Percentiles rank a stretch among this genome's conserved stretches.
Evolutionary conservation across 202 grass and related monocot genomes (phyloP).

Genomic region (Brachypodium distachyon): DNA sequence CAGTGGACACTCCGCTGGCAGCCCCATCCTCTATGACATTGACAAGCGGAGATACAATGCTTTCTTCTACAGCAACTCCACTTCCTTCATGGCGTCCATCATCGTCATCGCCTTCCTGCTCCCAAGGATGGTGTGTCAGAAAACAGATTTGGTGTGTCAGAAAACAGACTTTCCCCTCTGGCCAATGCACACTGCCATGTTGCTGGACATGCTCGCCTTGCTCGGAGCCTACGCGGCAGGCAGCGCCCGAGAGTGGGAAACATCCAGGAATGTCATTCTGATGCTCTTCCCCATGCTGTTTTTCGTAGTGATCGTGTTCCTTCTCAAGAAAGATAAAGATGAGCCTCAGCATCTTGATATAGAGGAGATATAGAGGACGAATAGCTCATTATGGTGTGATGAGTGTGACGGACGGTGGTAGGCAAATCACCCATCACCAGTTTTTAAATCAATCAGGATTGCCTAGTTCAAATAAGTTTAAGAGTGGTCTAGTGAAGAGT

Average conservation of each 20-base stretch:
- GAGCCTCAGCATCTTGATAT: too few relatives aligned
- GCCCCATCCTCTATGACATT: background rate
- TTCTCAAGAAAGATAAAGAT: too few relatives aligned
- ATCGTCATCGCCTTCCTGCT: background rate
- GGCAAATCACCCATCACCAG: too few relatives aligned
- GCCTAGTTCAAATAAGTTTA: too few relatives aligned
- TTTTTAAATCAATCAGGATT: too few relatives aligned
- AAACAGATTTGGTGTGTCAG: too few relatives aligned
- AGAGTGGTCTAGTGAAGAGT: too few relatives aligned
- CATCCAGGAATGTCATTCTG: background rate
- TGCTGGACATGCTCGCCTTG: background rate
- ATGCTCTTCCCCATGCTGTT: background rate
- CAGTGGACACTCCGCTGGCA: background rate
- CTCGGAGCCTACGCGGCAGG: background rate
- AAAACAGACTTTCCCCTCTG: background rate
- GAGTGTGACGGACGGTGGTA: too few relatives aligned
- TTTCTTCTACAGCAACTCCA: background rate
- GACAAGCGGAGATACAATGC: background rate
- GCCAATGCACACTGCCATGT: background rate
- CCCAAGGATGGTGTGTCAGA: too few relatives aligned
- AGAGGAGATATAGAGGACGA: too few relatives aligned
- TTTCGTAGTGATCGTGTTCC: too few relatives aligned
- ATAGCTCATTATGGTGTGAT: too few relatives aligned
- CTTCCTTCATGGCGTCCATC: background rate
- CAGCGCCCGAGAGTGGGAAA: background rate